These are phyloP conservation scores for Fusarium metavorans DNA, from an alignment of 2,329 filamentous ascomycete species.

Conservation along the genomic window DNA sequence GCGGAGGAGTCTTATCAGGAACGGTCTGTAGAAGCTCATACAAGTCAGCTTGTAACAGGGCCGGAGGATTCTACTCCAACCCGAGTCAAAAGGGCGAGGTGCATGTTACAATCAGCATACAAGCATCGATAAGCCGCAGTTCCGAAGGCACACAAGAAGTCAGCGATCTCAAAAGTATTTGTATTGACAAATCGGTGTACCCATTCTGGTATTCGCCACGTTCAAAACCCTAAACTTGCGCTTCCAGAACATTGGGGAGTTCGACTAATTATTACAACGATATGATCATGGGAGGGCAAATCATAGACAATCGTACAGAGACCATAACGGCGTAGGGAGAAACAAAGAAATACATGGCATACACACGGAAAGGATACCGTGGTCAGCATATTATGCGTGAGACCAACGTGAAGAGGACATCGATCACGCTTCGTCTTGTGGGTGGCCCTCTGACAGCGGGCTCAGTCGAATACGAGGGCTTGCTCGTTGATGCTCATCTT, in stretches of 20 bases:
- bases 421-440: neutral
- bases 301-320: neutral
- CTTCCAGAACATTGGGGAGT: neutral
- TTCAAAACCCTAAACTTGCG: neutral
- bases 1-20: neutral
- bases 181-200: neutral
- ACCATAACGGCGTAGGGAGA: neutral
- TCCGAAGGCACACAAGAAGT: neutral
- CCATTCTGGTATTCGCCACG: neutral
- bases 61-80: neutral
- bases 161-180: neutral
- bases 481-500: slow-evolving; percentile 57
- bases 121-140: neutral
- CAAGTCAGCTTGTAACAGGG: neutral
- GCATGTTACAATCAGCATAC: slow-evolving; percentile 25
- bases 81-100: slow-evolving; percentile 24
- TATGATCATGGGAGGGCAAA: neutral
- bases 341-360: slow-evolving; percentile 2
- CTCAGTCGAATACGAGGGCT: slow-evolving; percentile 42
- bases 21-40: neutral
- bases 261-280: neutral
- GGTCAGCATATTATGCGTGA: neutral
- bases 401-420: neutral
- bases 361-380: neutral
- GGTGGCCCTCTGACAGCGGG: slow-evolving; percentile 26